Evolutionary conservation across 192 early-diverging fungal genomes (phyloP), one percentile per base, ranked within the genome.

Genomic region (Phlyctochytrium arcticum): DNA sequence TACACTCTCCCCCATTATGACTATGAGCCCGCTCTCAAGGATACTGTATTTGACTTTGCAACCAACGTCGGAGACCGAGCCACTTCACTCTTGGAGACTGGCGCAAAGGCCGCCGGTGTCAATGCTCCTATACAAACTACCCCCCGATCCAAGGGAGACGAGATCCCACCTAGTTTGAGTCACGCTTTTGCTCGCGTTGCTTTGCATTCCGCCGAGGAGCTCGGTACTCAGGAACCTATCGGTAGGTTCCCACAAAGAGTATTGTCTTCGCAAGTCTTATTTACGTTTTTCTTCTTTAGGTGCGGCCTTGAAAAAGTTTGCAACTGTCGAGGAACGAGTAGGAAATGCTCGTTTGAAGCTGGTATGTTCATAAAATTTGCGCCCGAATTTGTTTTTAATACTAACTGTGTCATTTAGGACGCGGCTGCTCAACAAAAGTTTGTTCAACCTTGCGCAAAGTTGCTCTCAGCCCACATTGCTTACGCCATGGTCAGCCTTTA

Each of bases 271-370:
- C 50, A 27, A 2, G 19, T 36, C 57, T 35, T 35, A 69, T 36
- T 21, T 23, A 24, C 46, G 23, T 26, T 8, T 5, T 15, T 35
- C 19, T 60, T 37, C 15, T 7, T 33, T 57, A 81, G 80, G 92
- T 7, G 86, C 86, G 8, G 94, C 92, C 3, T 71, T 98, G 72
- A 84, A 83, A 62, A 94, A 94, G 75, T 90, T 92, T 69, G 90
- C 87, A 0, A 76, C 80, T n/a, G 85, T 90, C 27, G 84, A 92
- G 57, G 93, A 97, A 47, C 85, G 85, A 63, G 83, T 98, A 36
- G 96, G 94, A 30, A 84, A 89, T 15, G 81, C 84, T 31, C 85
- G 92, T 57, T 46, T 93, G 21, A 66, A 72, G 60, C 68, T 73
- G 73, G 68, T 76, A 51, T 12, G 58, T 34, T n/a, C n/a, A 30